Conservation (phyloP, 2,329 filamentous ascomycete genomes). For the Daldinia eschscholtzii region DNA sequence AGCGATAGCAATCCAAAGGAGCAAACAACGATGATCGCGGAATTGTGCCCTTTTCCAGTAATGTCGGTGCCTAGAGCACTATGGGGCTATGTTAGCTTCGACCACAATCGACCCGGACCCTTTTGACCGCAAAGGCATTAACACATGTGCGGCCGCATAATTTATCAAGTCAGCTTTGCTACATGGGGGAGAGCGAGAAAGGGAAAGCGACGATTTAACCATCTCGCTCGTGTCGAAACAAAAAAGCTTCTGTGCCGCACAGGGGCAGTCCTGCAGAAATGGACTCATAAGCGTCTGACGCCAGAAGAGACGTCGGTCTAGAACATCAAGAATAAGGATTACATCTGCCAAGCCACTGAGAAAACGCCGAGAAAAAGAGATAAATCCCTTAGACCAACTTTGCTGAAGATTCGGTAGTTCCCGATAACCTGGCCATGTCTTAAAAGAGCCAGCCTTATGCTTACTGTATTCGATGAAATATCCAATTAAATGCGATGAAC, state of each 20-base stretch:
- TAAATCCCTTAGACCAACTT: background rate
- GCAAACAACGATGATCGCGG: background rate
- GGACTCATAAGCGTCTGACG: slow-evolving; percentile 17
- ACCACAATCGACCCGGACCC: background rate
- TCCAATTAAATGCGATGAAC: background rate
- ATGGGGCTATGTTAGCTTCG: slow-evolving; percentile 2
- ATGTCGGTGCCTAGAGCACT: background rate
- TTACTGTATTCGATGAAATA: slow-evolving; percentile 1
- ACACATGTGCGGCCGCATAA: slow-evolving; percentile 7
- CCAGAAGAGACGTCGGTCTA: slow-evolving; percentile 6
- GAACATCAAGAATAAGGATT: slow-evolving; percentile 9
- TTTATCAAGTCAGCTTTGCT: background rate
- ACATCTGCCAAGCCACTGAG: slow-evolving; percentile 15
- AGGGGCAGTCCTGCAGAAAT: slow-evolving; percentile 16
- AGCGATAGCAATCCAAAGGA: background rate
- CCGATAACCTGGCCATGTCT: background rate
- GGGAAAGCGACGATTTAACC: background rate
- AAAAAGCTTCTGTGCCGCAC: slow-evolving; percentile 31
- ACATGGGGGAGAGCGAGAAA: background rate
- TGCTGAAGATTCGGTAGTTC: background rate
- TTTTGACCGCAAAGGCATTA: slow-evolving; percentile 2
- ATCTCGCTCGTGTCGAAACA: background rate
- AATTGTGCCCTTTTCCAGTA: background rate
- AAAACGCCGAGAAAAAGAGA: slow-evolving; percentile 4
- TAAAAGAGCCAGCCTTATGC: slow-evolving; percentile 6